Percentiles rank a stretch among this genome's conserved stretches.
phyloP scores from a whole-genome alignment of 2,329 filamentous ascomycete genomes.

The Venturiaceae sp. region DNA sequence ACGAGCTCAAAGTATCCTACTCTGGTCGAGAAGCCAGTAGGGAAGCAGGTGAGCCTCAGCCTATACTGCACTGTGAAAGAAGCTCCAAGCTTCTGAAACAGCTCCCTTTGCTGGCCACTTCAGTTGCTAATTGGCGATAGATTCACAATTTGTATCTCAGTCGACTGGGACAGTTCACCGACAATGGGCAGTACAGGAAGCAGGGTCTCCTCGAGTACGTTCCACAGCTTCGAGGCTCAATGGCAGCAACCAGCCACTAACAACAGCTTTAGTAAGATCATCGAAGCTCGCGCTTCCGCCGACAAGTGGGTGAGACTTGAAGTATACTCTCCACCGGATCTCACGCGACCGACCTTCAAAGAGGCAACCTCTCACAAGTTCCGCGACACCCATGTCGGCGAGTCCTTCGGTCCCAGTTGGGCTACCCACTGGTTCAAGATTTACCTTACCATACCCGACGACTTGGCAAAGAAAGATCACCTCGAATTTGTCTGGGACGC shows the following conservation, averaged over 20 bases:
- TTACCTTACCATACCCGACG: constrained; percentile 62
- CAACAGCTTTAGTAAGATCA: constrained; percentile 52
- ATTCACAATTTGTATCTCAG: constrained; percentile 68
- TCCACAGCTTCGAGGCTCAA: neutral
- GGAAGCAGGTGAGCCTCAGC: constrained; percentile 46
- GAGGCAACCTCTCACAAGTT: constrained; percentile 74
- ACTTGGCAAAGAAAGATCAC: constrained; percentile 64
- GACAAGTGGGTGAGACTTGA: constrained; percentile 71
- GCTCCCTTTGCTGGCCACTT: neutral
- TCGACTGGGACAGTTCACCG: constrained; percentile 73
- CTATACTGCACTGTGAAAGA: too few species aligned
- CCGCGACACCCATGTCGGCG: constrained; percentile 62
- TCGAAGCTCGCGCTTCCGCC: constrained; percentile 58
- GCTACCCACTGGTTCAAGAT: constrained; percentile 96
- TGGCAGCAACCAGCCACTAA: neutral
- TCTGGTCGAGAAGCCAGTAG: constrained; percentile 45
- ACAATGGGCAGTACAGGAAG: constrained; percentile 58
- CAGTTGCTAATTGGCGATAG: constrained; percentile 39
- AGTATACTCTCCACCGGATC: constrained; percentile 74
- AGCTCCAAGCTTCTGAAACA: too few species aligned
- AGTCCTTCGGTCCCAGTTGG: constrained; percentile 88
- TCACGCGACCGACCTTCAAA: constrained; percentile 73
- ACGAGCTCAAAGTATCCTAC: constrained; percentile 36
- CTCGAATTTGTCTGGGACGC: constrained; percentile 97
- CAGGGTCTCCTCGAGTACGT: constrained; percentile 64